Percentiles rank a stretch among this genome's conserved stretches.
phyloP scores from a whole-genome alignment of 495 filamentous ascomycete species.

The Hypoxylon lenormandii region DNA sequence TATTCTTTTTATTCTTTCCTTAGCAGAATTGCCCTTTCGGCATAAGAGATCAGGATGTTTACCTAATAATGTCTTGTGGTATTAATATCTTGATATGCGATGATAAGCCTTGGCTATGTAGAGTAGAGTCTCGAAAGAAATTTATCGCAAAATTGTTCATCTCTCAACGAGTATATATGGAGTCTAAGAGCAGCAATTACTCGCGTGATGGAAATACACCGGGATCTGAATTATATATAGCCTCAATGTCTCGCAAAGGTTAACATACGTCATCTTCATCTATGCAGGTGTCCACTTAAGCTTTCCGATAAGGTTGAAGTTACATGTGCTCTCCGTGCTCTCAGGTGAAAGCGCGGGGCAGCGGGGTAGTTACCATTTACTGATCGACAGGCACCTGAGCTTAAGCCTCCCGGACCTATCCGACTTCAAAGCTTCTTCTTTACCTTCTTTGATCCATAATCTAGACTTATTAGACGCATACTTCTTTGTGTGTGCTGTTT shows the following conservation, averaged over 20 bases:
- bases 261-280: slow-evolving; percentile 25
- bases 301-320: slow-evolving; percentile 28
- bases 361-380: slow-evolving; percentile 37
- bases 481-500: background rate
- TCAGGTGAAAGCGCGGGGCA: slow-evolving; percentile 35
- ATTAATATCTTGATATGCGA: too few relatives aligned
- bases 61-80: too few relatives aligned
- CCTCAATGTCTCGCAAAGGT: background rate
- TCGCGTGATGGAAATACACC: too few relatives aligned
- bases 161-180: too few relatives aligned
- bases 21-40: too few relatives aligned
- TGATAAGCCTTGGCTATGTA: too few relatives aligned
- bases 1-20: too few relatives aligned
- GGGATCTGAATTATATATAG: too few relatives aligned
- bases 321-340: background rate
- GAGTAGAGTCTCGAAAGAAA: too few relatives aligned
- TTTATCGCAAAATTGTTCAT: too few relatives aligned
- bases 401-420: slow-evolving; percentile 23
- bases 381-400: slow-evolving; percentile 38
- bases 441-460: background rate
- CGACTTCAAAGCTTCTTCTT: slow-evolving; percentile 9
- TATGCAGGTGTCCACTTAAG: slow-evolving; percentile 9
- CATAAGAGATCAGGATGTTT: too few relatives aligned
- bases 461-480: background rate
- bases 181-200: too few relatives aligned